phyloP scores from a whole-genome alignment of 2,329 filamentous ascomycete species.

The Exophiala viscosa region DNA sequence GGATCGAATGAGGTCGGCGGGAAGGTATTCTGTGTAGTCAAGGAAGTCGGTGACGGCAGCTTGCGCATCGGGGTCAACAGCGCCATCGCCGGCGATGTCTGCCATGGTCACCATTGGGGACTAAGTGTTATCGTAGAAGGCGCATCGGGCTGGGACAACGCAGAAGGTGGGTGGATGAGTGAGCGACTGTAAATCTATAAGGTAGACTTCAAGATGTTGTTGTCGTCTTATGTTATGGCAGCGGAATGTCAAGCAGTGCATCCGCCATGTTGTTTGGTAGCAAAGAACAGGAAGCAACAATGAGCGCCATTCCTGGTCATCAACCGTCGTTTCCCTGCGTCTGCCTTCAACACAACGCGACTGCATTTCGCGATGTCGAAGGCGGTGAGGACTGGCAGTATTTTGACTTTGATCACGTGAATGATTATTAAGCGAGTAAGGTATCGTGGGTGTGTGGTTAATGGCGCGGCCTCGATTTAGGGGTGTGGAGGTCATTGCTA shows the following conservation, averaged over 20 bases:
- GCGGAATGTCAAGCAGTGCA: not conserved
- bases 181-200: slow-evolving; percentile 5
- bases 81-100: slow-evolving; percentile 41
- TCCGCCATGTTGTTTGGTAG: not conserved
- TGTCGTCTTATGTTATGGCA: not conserved
- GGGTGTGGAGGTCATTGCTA: no score
- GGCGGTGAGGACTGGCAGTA: slow-evolving; percentile 14
- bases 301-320: no score
- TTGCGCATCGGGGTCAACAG: slow-evolving; percentile 61
- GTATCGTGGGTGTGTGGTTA: not conserved
- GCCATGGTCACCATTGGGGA: slow-evolving; percentile 35
- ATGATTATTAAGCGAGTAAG: no score
- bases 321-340: not conserved
- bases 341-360: not conserved
- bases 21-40: slow-evolving; percentile 67
- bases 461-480: no score
- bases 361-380: slow-evolving; percentile 2
- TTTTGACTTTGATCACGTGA: slow-evolving; percentile 5
- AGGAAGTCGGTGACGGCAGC: slow-evolving; percentile 65
- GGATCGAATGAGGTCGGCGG: slow-evolving; percentile 61
- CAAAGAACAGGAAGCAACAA: no score
- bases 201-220: not conserved
- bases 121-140: slow-evolving; percentile 22
- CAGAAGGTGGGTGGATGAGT: slow-evolving; percentile 6
- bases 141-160: slow-evolving; percentile 10